Base-by-base conservation (phyloP, 768 basidiomycete species). In the Pleurotus tuber-regium region DNA sequence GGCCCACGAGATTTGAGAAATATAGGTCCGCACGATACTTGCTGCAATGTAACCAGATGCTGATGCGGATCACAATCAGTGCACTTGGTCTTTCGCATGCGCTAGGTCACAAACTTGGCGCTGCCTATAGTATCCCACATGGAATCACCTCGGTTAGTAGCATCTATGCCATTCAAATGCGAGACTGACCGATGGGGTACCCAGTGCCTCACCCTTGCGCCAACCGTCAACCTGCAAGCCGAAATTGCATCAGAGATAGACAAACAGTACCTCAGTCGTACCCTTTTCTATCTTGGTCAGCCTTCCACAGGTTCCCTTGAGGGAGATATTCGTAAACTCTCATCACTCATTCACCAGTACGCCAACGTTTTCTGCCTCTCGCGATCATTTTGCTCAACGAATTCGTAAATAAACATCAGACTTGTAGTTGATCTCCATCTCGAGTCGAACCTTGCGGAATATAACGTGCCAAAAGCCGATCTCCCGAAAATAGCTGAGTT, bases 71-170 rank as follows among this genome's bases (percentile, higher is more conserved):
- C 8, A 18, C 21, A 10, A 38, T 8, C 57, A 89, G 82, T 59
- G 66, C 86, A 4, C 60, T 87, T n/a, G 89, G 89, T 23, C 70
- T 90, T 16, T 90, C 88, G 23, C 89, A 92, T 65, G 69, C 82
- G 2, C 74, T 92, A 4, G 87, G 88, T 4, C 86, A 89, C 63
- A 82, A 76, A 59, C 75, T 89, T 9, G 89, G 88, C 2, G 87
- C 87, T 14, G 70, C 72, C 36, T 92, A 90, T 60, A 68, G 74
- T 46, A 89, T 92, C 51, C 86, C 88, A 18, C 89, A 92, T 63
- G 89, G 89, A 7, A 86, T 89, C 55, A 90, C 89, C 3, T 89
- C 88, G n/a, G 87, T 87, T 55, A 66, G 80, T 60, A 40, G 46
- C 42, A 38, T 59, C 28, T 51, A 25, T 53, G 25, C 12, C 50